Conservation (phyloP, 2,329 filamentous ascomycete genomes). For the Calonectria henricotiae region DNA sequence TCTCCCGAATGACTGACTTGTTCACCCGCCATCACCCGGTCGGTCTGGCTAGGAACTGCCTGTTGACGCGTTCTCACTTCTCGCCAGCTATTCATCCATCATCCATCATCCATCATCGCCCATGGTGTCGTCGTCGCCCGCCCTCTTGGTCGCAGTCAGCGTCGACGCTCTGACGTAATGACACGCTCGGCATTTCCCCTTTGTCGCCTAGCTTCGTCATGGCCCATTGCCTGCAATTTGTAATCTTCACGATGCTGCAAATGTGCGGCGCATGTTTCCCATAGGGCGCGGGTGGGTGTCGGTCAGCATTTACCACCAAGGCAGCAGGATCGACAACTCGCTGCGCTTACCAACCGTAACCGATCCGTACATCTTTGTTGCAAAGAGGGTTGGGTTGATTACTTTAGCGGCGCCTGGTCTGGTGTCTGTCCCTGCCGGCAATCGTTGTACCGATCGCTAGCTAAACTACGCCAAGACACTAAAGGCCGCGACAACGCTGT, state of each 20-base stretch:
- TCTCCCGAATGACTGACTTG: no score
- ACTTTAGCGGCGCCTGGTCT: no score
- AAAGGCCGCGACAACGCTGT: no score
- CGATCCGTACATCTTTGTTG: neutral
- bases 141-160: neutral
- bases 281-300: neutral
- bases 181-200: neutral
- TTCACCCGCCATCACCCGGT: neutral
- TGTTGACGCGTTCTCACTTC: no score
- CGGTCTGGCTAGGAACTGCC: neutral
- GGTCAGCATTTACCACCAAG: no score
- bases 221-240: neutral
- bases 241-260: constrained; percentile 6
- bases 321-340: neutral
- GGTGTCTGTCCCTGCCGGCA: no score
- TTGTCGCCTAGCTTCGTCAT: neutral
- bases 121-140: constrained; percentile 4
- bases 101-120: neutral
- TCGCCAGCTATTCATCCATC: no score
- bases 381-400: no score
- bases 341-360: neutral
- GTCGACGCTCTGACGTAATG: constrained; percentile 15
- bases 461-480: no score
- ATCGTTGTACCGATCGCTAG: no score
- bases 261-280: neutral